Percentiles rank a stretch among this genome's conserved stretches.
Conservation (phyloP, 2,329 filamentous ascomycete species). For the Botryotinia convoluta region DNA sequence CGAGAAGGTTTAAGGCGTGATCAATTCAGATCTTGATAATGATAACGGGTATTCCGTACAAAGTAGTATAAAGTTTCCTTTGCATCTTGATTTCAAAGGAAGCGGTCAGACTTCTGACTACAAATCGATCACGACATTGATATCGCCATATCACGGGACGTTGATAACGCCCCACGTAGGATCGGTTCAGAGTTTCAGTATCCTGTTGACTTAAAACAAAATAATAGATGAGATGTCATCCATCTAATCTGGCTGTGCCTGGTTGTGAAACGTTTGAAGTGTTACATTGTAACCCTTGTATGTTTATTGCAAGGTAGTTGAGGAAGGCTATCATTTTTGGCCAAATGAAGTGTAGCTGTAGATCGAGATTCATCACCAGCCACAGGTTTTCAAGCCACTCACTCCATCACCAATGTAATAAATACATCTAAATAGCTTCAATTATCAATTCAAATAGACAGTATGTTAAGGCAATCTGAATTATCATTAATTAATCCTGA, state of each 20-base stretch:
- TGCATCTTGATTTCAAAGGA: neutral
- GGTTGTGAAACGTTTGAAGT: neutral
- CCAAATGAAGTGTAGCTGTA: neutral
- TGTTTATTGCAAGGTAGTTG: neutral
- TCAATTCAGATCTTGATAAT: neutral
- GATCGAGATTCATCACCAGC: neutral
- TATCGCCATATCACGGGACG: conserved; percentile 16
- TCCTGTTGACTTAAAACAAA: no score
- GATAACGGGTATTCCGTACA: neutral
- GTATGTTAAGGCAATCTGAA: neutral
- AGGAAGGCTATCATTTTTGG: neutral
- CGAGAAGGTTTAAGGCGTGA: conserved; percentile 11
- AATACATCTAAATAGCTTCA: neutral
- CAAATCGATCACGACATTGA: conserved; percentile 5
- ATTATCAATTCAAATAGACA: neutral
- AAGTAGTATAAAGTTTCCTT: conserved; percentile 6
- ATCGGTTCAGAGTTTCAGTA: neutral
- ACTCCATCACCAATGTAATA: neutral
- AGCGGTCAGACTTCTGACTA: conserved; percentile 8
- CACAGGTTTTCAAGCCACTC: neutral
- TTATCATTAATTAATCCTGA: rapidly evolving
- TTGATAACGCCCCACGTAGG: neutral
- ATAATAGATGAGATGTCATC: neutral
- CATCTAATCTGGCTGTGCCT: neutral
- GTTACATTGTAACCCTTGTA: neutral